Percentiles rank a stretch among this genome's conserved stretches.
phyloP scores from a whole-genome alignment of 1,284 basidiomycete genomes.

The Testicularia cyperi region DNA sequence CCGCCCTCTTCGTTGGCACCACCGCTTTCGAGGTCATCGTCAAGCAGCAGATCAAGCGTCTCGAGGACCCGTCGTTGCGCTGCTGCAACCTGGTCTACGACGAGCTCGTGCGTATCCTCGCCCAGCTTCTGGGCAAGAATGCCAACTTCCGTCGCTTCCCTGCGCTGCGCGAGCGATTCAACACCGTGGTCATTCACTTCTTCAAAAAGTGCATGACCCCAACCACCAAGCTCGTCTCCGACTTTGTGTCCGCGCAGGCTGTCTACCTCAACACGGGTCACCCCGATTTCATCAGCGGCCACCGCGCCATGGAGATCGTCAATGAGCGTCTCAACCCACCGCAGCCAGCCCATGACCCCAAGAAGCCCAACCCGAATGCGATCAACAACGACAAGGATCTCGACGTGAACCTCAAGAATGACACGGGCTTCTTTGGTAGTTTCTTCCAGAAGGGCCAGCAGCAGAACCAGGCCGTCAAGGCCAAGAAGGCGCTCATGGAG shows the following conservation, averaged over 20 bases:
- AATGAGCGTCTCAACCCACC: constrained; percentile 73
- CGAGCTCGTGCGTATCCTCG: constrained; percentile 98
- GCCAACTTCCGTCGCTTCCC: constrained; percentile 93
- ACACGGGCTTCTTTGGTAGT: constrained; percentile 89
- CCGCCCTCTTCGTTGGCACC: constrained; percentile 94
- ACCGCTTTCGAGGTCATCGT: constrained; percentile 95
- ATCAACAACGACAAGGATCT: constrained; percentile 92
- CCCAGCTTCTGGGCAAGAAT: constrained; percentile 91
- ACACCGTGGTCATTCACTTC: constrained; percentile 94
- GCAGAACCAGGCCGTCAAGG: constrained; percentile 62
- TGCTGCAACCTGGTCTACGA: constrained; percentile 99
- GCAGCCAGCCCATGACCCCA: constrained; percentile 29
- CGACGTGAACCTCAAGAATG: constrained; percentile 78
- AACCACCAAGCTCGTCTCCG: constrained; percentile 92
- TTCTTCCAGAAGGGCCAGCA: constrained; percentile 82
- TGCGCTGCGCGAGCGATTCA: constrained; percentile 83
- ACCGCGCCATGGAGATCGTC: constrained; percentile 91
- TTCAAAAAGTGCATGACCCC: constrained; percentile 91
- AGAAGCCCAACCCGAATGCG: constrained; percentile 62
- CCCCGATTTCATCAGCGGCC: constrained; percentile 85
- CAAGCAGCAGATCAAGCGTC: constrained; percentile 96
- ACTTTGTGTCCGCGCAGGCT: constrained; percentile 92
- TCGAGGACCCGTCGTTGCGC: constrained; percentile 87
- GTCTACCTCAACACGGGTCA: constrained; percentile 99
- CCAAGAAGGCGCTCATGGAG: constrained; percentile 74